Conservation (phyloP, 495 filamentous ascomycete species). For the Penicillium goetzii region DNA sequence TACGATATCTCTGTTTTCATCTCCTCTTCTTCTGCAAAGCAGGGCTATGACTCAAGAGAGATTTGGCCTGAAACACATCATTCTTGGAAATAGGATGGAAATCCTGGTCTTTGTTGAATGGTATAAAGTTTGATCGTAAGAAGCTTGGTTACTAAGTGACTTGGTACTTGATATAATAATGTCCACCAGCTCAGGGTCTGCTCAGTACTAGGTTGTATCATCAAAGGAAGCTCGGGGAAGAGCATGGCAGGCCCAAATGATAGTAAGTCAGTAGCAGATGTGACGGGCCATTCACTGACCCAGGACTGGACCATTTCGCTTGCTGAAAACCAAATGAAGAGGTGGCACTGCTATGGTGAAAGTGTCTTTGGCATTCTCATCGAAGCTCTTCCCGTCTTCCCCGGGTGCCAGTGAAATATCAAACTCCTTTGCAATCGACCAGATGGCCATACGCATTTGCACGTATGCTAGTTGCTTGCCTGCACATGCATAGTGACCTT, state of each 20-base stretch:
- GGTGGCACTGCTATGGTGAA: conserved; percentile 15
- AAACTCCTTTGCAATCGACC: conserved; percentile 17
- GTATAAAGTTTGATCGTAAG: background rate
- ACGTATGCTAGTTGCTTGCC: conserved; percentile 16
- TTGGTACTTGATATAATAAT: background rate
- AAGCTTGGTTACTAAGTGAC: background rate
- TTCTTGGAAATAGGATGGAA: background rate
- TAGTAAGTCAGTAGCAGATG: background rate
- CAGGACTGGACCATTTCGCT: background rate
- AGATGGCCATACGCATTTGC: conserved; percentile 12
- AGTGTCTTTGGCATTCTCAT: conserved; percentile 13
- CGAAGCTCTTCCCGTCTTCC: conserved; percentile 8
- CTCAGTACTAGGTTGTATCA: background rate
- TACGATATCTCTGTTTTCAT: background rate
- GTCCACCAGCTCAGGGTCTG: background rate
- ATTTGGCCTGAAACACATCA: background rate
- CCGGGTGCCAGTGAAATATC: conserved; percentile 15
- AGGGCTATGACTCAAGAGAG: background rate
- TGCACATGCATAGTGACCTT: conserved; percentile 13
- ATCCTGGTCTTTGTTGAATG: background rate
- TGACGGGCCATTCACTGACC: background rate
- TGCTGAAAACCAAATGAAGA: conserved; percentile 15
- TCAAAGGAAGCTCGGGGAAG: background rate
- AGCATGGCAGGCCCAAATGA: background rate
- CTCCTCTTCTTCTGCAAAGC: background rate